phyloP scores from a whole-genome alignment of 2,329 filamentous ascomycete genomes.

The Sporothrix pallida region DNA sequence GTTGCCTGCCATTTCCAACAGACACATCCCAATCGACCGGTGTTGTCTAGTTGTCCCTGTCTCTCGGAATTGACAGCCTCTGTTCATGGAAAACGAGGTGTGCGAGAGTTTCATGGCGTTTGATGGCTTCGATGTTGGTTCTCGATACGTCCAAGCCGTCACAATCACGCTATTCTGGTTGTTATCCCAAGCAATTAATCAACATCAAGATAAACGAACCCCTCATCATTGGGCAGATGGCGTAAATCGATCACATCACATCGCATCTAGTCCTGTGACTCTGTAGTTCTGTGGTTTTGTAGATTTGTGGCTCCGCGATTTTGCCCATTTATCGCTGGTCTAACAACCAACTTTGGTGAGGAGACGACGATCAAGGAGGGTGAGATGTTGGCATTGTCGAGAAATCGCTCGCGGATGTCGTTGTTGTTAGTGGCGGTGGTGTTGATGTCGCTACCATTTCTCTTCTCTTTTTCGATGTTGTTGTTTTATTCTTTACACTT shows the following conservation, averaged over 20 bases:
- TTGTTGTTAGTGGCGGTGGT: background rate
- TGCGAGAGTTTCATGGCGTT: no score
- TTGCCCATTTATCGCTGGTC: background rate
- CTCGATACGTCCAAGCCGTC: background rate
- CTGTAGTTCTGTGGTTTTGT: background rate
- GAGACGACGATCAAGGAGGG: background rate
- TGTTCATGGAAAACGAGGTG: background rate
- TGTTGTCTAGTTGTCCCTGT: background rate
- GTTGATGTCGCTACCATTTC: no score
- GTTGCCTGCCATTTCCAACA: no score
- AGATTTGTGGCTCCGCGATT: background rate
- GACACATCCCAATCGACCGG: no score
- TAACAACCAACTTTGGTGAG: background rate
- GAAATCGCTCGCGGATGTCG: background rate
- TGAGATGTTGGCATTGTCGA: background rate
- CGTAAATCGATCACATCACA: background rate
- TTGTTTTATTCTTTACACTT: background rate
- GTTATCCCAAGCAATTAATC: no score
- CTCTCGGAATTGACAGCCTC: background rate
- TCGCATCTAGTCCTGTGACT: no score
- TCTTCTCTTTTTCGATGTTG: background rate
- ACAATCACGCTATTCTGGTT: no score
- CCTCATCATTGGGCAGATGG: constrained; percentile 1
- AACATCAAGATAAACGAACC: background rate
- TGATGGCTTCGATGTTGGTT: background rate